A percentile compares a stretch with the other conserved stretches of the same genome.
These are phyloP conservation scores for Neonectria neomacrospora DNA, from an alignment of 2,329 filamentous ascomycete species.

Conservation along the genomic window DNA sequence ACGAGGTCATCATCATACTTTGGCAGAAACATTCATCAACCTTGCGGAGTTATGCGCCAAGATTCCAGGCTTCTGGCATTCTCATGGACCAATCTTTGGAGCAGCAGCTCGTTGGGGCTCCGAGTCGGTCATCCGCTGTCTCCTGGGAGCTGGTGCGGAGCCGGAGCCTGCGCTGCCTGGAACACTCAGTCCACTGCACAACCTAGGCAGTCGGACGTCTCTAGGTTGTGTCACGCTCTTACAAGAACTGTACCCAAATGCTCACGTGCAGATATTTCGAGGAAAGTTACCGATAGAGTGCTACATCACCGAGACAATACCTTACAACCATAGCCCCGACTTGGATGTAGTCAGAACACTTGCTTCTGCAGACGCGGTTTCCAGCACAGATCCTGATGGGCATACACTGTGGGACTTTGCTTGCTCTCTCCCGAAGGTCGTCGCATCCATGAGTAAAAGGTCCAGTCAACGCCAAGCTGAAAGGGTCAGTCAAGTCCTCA, in stretches of 20 bases:
- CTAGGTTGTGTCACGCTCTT: neutral
- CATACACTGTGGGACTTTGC: conserved; percentile 9
- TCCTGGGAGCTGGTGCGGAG: neutral
- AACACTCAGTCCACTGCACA: conserved; percentile 1
- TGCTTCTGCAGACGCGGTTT: neutral
- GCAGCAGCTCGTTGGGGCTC: neutral
- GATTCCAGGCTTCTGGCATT: neutral
- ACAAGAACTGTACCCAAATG: neutral
- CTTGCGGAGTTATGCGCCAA: neutral
- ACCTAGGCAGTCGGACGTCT: neutral
- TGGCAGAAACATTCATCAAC: neutral
- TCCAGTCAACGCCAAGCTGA: too few species aligned
- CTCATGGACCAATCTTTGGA: neutral
- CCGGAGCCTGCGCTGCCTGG: neutral
- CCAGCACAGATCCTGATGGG: too few species aligned
- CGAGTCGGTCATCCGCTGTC: neutral
- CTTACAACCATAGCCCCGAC: accelerated
- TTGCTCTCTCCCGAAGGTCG: neutral
- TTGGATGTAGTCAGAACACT: neutral
- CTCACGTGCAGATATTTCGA: neutral
- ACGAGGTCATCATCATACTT: neutral
- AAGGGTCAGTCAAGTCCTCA: neutral
- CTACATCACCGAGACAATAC: neutral
- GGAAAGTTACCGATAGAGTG: neutral
- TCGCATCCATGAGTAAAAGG: too few species aligned